Conservation (phyloP, 768 basidiomycete species). For the Suillus bovinus region DNA sequence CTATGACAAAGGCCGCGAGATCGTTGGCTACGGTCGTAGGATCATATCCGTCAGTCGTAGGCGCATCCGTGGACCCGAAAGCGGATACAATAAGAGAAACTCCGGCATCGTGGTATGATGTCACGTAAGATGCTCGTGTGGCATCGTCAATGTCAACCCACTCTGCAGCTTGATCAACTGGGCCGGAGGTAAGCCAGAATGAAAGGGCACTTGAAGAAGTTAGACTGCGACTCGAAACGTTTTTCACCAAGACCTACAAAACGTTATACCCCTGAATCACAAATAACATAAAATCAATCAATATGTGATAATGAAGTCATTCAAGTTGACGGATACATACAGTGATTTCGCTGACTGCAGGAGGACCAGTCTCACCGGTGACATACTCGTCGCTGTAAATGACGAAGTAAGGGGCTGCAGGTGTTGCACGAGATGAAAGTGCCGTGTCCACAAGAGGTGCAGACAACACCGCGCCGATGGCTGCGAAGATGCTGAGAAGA, state of each 20-base stretch:
- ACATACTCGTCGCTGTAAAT: conserved; percentile 39
- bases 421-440: conserved; percentile 10
- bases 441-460: background rate
- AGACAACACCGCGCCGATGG: conserved; percentile 3
- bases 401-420: conserved; percentile 41
- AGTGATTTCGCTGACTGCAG: conserved; percentile 30
- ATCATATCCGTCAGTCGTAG: conserved; percentile 60
- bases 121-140: conserved; percentile 48
- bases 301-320: background rate
- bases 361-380: conserved; percentile 41
- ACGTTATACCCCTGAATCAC: conserved; percentile 54
- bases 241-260: conserved; percentile 40
- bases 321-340: conserved; percentile 24
- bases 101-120: conserved; percentile 57
- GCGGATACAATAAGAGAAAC: conserved; percentile 64
- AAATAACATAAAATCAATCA: background rate
- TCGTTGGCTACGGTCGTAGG: conserved; percentile 61
- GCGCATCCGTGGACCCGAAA: conserved; percentile 55
- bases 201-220: conserved; percentile 40
- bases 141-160: conserved; percentile 47
- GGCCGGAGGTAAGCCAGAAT: conserved; percentile 55
- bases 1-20: conserved; percentile 64
- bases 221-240: background rate
- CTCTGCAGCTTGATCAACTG: conserved; percentile 60
- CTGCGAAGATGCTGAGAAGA: conserved; percentile 2